Evolutionary conservation across 2,329 filamentous ascomycete species (phyloP).

Genomic region (Neonectria hederae): DNA sequence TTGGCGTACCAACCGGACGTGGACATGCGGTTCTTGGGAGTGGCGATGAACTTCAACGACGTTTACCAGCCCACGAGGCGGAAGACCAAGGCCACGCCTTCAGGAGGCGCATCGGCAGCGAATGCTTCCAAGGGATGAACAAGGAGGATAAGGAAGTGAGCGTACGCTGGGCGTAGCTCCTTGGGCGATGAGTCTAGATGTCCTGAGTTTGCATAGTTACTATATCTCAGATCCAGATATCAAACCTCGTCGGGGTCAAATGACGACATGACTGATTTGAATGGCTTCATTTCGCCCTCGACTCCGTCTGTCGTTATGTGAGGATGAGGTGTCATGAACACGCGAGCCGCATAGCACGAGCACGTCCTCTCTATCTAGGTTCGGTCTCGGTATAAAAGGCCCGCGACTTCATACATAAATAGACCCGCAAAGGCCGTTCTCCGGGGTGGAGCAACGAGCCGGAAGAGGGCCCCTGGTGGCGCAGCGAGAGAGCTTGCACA

Average conservation of each 20-base stretch:
- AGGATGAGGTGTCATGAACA: conserved; percentile 14
- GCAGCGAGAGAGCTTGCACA: conserved; percentile 3
- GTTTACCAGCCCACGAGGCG: conserved; percentile 83
- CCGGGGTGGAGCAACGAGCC: background rate
- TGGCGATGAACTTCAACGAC: conserved; percentile 99
- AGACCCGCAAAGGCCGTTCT: background rate
- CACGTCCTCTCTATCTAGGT: background rate
- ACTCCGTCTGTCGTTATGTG: background rate
- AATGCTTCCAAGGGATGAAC: conserved; percentile 43
- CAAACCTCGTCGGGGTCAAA: conserved; percentile 14
- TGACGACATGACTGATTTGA: conserved; percentile 27
- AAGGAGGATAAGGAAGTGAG: background rate
- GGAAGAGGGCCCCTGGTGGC: background rate
- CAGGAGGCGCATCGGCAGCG: conserved; percentile 34
- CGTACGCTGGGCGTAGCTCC: conserved; percentile 2
- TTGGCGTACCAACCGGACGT: conserved; percentile 92
- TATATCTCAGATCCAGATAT: conserved; percentile 15
- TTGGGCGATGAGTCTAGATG: conserved; percentile 4
- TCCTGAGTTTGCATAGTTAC: conserved; percentile 1
- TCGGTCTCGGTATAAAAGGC: conserved; percentile 1
- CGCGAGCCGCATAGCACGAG: conserved; percentile 5
- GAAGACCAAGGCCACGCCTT: conserved; percentile 57
- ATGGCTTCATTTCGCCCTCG: conserved; percentile 8
- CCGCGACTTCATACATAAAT: background rate
- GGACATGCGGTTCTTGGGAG: conserved; percentile 93